Evolutionary conservation across 768 basidiomycete genomes (phyloP).

Genomic region (Leccinum pellstonianum): DNA sequence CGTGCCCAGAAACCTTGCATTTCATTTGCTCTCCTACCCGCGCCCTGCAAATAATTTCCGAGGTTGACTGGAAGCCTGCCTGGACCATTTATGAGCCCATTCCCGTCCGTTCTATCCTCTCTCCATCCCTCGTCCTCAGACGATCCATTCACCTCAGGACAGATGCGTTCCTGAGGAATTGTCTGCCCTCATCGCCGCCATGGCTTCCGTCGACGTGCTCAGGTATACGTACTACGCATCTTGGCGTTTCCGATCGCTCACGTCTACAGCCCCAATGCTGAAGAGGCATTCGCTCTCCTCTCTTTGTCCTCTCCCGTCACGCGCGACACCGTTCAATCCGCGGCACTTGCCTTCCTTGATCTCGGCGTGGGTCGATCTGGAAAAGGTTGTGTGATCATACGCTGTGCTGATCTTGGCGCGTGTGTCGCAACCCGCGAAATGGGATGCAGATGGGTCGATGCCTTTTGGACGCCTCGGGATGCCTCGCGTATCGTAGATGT

Average conservation of each 20-base stretch:
- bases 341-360: constrained; percentile 60
- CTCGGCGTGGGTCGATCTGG: constrained; percentile 53
- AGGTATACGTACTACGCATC: constrained; percentile 44
- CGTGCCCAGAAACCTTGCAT: constrained; percentile 46
- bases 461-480: constrained; percentile 62
- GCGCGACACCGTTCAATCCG: constrained; percentile 58
- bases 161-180: constrained; percentile 80
- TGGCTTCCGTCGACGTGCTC: constrained; percentile 62
- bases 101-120: constrained; percentile 51
- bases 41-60: constrained; percentile 57
- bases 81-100: constrained; percentile 80
- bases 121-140: not conserved
- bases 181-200: constrained; percentile 58
- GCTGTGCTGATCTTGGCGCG: constrained; percentile 71
- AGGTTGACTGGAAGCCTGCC: constrained; percentile 67
- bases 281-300: constrained; percentile 73
- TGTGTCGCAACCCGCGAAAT: constrained; percentile 50
- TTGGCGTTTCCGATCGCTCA: constrained; percentile 6
- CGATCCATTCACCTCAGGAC: constrained; percentile 43
- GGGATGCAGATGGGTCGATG: constrained; percentile 62
- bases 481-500: constrained; percentile 57
- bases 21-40: constrained; percentile 68
- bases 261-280: constrained; percentile 72
- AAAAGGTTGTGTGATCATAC: constrained; percentile 65
- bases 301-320: constrained; percentile 42